Evolutionary conservation across 805 yeast genomes (phyloP).

Genomic region (Myxozyma kluyveri): DNA sequence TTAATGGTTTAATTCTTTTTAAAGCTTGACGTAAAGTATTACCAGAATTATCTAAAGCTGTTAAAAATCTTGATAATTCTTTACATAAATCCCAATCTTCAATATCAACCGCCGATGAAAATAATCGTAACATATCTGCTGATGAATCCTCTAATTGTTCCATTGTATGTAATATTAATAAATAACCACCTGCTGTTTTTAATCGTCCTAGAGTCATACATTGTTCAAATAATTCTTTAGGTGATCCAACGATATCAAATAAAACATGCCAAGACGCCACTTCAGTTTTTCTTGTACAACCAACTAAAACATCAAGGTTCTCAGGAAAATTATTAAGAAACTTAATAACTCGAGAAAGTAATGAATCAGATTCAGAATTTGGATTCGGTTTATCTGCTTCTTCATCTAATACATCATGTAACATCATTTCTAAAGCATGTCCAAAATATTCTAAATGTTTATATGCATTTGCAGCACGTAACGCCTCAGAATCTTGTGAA

Average conservation of each 20-base stretch:
- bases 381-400: slow-evolving; percentile 30
- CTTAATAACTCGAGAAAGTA: slow-evolving; percentile 31
- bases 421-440: slow-evolving; percentile 43
- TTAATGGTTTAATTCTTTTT: slow-evolving; percentile 3
- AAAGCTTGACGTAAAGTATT: slow-evolving; percentile 27
- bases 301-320: slow-evolving; percentile 41
- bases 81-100: slow-evolving; percentile 40
- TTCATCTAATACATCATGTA: slow-evolving; percentile 39
- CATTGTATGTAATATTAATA: slow-evolving; percentile 41
- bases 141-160: slow-evolving; percentile 34
- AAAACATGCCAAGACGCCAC: slow-evolving; percentile 51
- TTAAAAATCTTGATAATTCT: slow-evolving; percentile 42
- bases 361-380: slow-evolving; percentile 16
- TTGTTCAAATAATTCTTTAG: slow-evolving; percentile 39
- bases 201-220: slow-evolving; percentile 39
- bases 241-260: slow-evolving; percentile 41
- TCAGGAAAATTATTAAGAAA: slow-evolving; percentile 40
- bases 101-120: slow-evolving; percentile 38
- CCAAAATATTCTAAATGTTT: slow-evolving; percentile 41
- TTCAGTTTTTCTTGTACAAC: slow-evolving; percentile 59
- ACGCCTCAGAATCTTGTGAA: slow-evolving; percentile 22
- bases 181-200: slow-evolving; percentile 43
- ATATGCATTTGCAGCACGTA: slow-evolving; percentile 24
- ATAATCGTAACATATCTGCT: slow-evolving; percentile 35
- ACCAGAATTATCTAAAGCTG: slow-evolving; percentile 40